Base-by-base conservation (phyloP, 2,329 filamentous ascomycete species). In the Zymoseptoria crescenta region DNA sequence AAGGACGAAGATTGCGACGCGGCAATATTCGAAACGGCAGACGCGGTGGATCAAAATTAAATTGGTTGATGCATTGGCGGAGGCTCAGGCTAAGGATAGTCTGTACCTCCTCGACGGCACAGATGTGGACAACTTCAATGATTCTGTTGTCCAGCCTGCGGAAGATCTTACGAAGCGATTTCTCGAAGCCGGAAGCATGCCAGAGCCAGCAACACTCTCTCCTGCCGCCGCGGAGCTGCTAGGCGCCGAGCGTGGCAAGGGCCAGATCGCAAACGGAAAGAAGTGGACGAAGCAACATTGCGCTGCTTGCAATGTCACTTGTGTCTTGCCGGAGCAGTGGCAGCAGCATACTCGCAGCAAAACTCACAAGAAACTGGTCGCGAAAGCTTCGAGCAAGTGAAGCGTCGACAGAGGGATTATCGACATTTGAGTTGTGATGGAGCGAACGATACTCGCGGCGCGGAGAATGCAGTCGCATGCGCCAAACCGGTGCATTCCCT, bases 21-120 rank as follows among this genome's bases (percentile, higher is more conserved):
- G 91, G 8, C 90, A 92, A 65, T 99, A 99, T 70, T 89, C 93
- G 1, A 88, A 85, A 61, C 84, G 87, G 7, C 94, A 99, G 72
- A 77, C 89, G 19, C 84, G 87, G 59, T 99, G 92, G 91, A 95
- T 97, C 57, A 83, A 87, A 16, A 83, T 87, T 65, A 96, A 96
- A 70, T 81, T 96, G 27, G 81, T 94, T 49, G 85, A 87, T 8
- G 83, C 86, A 0, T 76, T 72, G 3, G 50, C 54, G 94, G 28
- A 79, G 76, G 45, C 80, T 24, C 24, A 83, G 19, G 79, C 82
- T 41, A 79, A 16, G 74, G 73, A 81, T 21, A 83, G 77, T 41
- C 77, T 96, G 1, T 97, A 89, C 71, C 75, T 97, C 1, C 75
- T 97, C 1, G 90, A 99, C 74, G 89, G 89, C 62, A 91, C 87